These are phyloP conservation scores for Malassezia furfur DNA, from an alignment of 1,284 basidiomycete species.

Conservation along the genomic window DNA sequence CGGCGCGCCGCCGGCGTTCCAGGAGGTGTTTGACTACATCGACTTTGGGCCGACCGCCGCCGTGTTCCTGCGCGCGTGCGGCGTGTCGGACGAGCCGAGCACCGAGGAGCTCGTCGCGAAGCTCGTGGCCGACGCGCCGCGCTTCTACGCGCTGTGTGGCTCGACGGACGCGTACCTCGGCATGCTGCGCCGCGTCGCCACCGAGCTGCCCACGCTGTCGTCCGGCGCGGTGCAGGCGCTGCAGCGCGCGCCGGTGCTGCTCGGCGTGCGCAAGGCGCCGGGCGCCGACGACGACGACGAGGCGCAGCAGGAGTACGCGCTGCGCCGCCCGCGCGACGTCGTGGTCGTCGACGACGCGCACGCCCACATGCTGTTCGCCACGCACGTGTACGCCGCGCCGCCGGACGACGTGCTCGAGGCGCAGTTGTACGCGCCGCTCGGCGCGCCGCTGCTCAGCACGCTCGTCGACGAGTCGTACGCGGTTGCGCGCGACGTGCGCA, in stretches of 20 bases:
- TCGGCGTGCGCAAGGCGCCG: constrained; percentile 58
- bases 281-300: constrained; percentile 34
- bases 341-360: constrained; percentile 47
- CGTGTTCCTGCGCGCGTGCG: constrained; percentile 68
- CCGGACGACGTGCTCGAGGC: constrained; percentile 74
- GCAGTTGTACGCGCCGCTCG: constrained; percentile 50
- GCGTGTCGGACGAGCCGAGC: constrained; percentile 78
- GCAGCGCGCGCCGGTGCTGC: constrained; percentile 62
- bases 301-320: constrained; percentile 39
- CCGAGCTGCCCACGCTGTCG: constrained; percentile 61
- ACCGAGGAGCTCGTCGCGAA: constrained; percentile 59
- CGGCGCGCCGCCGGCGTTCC: constrained; percentile 6
- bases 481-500: constrained; percentile 50
- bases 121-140: constrained; percentile 52
- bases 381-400: constrained; percentile 62
- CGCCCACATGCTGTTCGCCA: constrained; percentile 45
- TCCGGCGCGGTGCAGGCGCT: constrained; percentile 57
- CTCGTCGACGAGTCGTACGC: constrained; percentile 69
- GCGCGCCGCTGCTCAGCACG: constrained; percentile 60
- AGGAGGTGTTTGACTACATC: constrained; percentile 61
- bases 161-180: constrained; percentile 60
- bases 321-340: constrained; percentile 42
- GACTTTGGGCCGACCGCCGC: constrained; percentile 79
- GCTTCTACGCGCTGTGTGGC: constrained; percentile 62
- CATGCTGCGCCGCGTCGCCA: constrained; percentile 72